Conservation (phyloP, 441 rosid species). For the Adansonia grandidieri region DNA sequence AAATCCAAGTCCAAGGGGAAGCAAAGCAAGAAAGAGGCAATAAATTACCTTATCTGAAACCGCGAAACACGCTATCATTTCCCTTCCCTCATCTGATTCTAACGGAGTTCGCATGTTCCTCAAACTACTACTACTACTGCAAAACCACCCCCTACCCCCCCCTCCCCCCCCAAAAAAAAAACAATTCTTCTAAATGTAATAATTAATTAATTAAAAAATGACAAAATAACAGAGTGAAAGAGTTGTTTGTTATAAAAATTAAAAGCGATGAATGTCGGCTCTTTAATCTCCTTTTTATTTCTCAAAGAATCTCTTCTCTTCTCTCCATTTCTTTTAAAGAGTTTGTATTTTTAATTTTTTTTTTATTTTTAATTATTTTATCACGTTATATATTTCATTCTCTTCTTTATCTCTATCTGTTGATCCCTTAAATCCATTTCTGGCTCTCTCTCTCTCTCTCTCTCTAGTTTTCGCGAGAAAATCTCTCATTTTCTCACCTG, state of each 20-base stretch:
- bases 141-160: background rate
- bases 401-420: background rate
- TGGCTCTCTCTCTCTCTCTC: slow-evolving; percentile 7
- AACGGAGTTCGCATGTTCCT: slow-evolving; percentile 46
- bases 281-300: slow-evolving; percentile 25
- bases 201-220: background rate
- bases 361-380: background rate
- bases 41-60: slow-evolving; percentile 10
- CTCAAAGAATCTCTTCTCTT: slow-evolving; percentile 26
- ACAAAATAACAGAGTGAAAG: background rate
- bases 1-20: background rate
- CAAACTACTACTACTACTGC: slow-evolving; percentile 32
- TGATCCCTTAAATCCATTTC: slow-evolving; percentile 24
- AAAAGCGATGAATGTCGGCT: slow-evolving; percentile 17
- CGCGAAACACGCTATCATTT: slow-evolving; percentile 30
- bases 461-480: slow-evolving; percentile 30
- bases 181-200: background rate
- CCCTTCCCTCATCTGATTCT: slow-evolving; percentile 27
- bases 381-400: slow-evolving; percentile 15
- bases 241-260: background rate
- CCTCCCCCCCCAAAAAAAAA: too few relatives aligned
- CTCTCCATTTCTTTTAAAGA: slow-evolving; percentile 21
- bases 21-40: background rate
- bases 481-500: slow-evolving; percentile 14
- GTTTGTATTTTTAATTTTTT: slow-evolving; percentile 19